Evolutionary conservation across 768 basidiomycete species (phyloP), one percentile per base, ranked within the genome.

Genomic region (Lactifluus hygrophoroides): DNA sequence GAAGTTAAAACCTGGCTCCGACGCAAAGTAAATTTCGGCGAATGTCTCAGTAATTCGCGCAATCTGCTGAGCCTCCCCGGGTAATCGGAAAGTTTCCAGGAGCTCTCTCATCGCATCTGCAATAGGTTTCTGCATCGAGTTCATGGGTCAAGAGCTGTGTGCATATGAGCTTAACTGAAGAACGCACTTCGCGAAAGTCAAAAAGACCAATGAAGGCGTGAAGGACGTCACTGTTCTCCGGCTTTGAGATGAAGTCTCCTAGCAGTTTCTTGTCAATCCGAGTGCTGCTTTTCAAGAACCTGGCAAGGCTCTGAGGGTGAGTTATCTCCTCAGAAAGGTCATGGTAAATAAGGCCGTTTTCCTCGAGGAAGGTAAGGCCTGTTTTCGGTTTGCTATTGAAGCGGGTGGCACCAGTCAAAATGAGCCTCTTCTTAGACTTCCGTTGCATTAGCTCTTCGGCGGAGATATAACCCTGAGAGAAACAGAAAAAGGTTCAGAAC

Each of bases 41-140:
- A 98, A 99, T 1, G 86, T 91, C 70, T 96, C 95, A 5, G 96
- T 91, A 47, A 99, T 96, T 5, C 94, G 80, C 19, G 81, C 74
- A 61, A 99, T 99, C 62, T 96, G 96, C 67, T 97, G 94, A 7
- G 91, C 68, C 69, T 99, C 96, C 52, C 96, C 96, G 0, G 96
- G 96, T 38, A 99, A 77, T 56, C 96, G 81, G 76, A 99, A 97
- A 6, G 85, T 78, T 69, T 98, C 96, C 10, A 99, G 77, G 57
- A 98, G 73, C 68, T 97, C 94, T 23, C 96, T 83, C 87, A 99
- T 86, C 1, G 94, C 95, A 60, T 99, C 96, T 16, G 92, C 94
- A 60, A 96, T 80, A 16, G 86, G 82, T 88, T 95, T 95, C 94
- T 97, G 65, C 11, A 35, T 19, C 28, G 25, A 5, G 23, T 38